Percentiles rank a stretch among this genome's conserved stretches.
Evolutionary conservation across 345 rosid species (phyloP).

Genomic region (Brassica rapa): DNA sequence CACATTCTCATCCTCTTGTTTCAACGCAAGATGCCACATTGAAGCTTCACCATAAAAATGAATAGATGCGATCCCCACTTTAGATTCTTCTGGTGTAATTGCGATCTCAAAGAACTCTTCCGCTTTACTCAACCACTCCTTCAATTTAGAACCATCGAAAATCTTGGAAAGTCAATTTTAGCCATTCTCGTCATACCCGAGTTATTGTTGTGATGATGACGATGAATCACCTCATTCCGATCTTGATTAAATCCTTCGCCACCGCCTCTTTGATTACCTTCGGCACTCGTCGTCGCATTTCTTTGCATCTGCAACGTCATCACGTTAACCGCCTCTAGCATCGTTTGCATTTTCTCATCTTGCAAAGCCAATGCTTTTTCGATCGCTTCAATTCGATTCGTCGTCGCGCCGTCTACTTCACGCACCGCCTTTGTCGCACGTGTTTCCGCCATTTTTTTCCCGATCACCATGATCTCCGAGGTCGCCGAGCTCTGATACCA

Average conservation of each 20-base stretch:
- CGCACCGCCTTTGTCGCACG: no score
- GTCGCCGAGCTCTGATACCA: no score
- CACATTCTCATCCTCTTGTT: not conserved
- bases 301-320: no score
- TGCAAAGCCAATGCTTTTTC: no score
- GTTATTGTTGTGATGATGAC: not conserved
- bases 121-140: not conserved
- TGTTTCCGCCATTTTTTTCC: no score
- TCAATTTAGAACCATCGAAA: not conserved
- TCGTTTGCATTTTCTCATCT: not conserved
- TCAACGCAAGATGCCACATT: not conserved
- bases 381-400: no score
- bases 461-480: no score
- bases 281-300: not conserved
- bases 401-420: no score
- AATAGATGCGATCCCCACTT: not conserved
- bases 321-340: not conserved
- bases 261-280: not conserved
- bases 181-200: not conserved
- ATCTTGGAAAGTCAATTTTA: not conserved
- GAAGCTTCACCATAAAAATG: not conserved
- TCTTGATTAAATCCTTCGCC: not conserved
- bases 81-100: not conserved
- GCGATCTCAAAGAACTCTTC: not conserved
- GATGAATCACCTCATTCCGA: not conserved